Base-by-base conservation (phyloP, 1,284 basidiomycete genomes). In the Pulchroboletus neoregius region DNA sequence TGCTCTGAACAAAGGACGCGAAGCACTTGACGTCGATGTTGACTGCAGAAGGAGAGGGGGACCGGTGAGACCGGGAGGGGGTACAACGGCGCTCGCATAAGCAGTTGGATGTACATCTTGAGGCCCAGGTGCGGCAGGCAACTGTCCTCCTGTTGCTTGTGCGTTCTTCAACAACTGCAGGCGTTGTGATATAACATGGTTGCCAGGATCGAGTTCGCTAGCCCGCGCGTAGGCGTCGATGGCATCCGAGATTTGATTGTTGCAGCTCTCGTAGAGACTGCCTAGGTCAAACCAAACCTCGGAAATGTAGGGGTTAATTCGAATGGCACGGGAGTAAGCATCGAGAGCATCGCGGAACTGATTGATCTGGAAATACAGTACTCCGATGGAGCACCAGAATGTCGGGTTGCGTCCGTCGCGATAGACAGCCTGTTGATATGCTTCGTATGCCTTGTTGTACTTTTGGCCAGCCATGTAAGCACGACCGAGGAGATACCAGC, bases 201-300 rank as follows among this genome's bases (percentile, higher is more conserved):
- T 96, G 38, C 67, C 69, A 0, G 90, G 90, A 65, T 96, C 94
- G 26, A 96, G 82, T 68, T 96, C 93, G 45, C 84, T 82, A 0
- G 94, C 94, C 16, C 93, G 81, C 7, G 90, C 89, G 62, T 99
- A 99, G 0, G 96, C 95, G 59, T 99, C 95, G 62, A 99, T 97
- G 26, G 96, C 95, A 63, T 99, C 96, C 37, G 89, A 87, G 63
- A 98, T 94, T 70, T 99, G 96, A 67, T 99, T 98, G 73, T 99
- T 99, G 78, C 95, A 99, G 54, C 88, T 91, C 70, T 99, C 95
- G 67, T 99, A 99, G 1, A 99, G 75, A 54, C 87, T 91, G 39
- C 95, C 96, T 22, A 99, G 82, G 71, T 99, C 94, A 70, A 94
- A 98, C 95, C 96, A 99, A 4, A 99, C 95, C 68, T 99, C 95